Evolutionary conservation across 202 grass and related monocot genomes (phyloP).

Genomic region (Carex arenaria): DNA sequence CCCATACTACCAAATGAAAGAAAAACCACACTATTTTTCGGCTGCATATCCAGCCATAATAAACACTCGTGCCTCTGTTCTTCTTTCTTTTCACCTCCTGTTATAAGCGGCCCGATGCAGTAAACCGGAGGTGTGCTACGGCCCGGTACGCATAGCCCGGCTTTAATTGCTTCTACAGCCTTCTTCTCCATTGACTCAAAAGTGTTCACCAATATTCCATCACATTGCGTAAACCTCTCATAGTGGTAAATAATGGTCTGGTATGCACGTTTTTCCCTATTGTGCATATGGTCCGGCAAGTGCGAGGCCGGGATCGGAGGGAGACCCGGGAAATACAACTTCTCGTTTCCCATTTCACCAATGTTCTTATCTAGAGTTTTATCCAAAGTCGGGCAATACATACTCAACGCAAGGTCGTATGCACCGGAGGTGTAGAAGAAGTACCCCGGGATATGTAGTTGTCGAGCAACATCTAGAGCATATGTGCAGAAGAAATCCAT

Average conservation of each 20-base stretch:
- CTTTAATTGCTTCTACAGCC: constrained; percentile 32
- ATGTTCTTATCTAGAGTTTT: constrained; percentile 3
- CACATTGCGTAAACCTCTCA: constrained; percentile 7
- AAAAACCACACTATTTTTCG: constrained; percentile 62
- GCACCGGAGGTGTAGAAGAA: constrained; percentile 44
- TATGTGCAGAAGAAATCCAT: constrained; percentile 62
- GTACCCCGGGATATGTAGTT: constrained; percentile 38
- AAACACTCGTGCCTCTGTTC: constrained; percentile 42
- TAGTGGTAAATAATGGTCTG: not conserved
- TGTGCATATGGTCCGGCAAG: constrained; percentile 28
- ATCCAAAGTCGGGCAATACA: constrained; percentile 11
- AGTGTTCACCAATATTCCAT: constrained; percentile 62
- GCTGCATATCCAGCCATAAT: constrained; percentile 59
- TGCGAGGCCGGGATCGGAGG: constrained; percentile 39
- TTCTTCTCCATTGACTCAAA: constrained; percentile 54
- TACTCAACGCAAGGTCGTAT: constrained; percentile 33
- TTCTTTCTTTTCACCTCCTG: not conserved
- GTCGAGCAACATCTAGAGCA: constrained; percentile 37
- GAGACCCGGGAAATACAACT: constrained; percentile 32
- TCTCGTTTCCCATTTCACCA: constrained; percentile 26
- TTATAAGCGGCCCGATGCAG: constrained; percentile 54
- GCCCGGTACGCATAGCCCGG: constrained; percentile 38
- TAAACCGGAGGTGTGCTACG: constrained; percentile 35
- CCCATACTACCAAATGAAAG: constrained; percentile 71
- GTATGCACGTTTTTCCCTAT: constrained; percentile 5